These are phyloP conservation scores for Aspergillus conjunctus DNA, from an alignment of 495 filamentous ascomycete genomes.

Conservation along the genomic window DNA sequence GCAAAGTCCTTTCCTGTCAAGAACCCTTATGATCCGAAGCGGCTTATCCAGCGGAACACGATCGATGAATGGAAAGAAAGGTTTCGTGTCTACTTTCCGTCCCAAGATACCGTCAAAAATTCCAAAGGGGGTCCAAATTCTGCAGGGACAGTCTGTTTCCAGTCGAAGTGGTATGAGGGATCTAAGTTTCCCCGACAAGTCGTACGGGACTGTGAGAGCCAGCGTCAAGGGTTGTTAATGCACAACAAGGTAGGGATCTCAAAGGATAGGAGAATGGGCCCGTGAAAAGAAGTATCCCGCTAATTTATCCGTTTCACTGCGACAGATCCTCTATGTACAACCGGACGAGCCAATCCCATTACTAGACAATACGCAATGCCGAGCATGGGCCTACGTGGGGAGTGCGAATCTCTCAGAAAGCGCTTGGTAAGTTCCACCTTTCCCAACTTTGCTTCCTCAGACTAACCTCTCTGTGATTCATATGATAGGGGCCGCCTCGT, in stretches of 20 bases:
- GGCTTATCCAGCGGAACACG: conserved; percentile 28
- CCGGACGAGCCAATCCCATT: conserved; percentile 41
- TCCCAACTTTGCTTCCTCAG: neutral
- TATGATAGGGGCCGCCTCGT: conserved; percentile 66
- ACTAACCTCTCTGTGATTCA: neutral
- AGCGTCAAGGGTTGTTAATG: conserved; percentile 70
- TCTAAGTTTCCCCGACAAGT: conserved; percentile 67
- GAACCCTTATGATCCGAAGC: conserved; percentile 19
- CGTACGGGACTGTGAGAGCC: conserved; percentile 73
- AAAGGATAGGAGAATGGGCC: neutral
- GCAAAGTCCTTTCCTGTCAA: conserved; percentile 29
- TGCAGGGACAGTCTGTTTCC: conserved; percentile 82
- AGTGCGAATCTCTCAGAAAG: conserved; percentile 90
- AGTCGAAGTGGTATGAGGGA: conserved; percentile 65
- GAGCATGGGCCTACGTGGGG: conserved; percentile 83
- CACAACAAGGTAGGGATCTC: conserved; percentile 70
- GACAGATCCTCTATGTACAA: conserved; percentile 65
- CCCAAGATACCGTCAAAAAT: conserved; percentile 63
- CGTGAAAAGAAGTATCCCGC: neutral
- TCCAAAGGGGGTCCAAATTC: conserved; percentile 61
- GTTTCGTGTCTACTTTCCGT: conserved; percentile 84
- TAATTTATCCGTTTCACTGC: neutral
- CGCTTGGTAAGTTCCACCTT: conserved; percentile 69
- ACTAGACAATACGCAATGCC: conserved; percentile 28
- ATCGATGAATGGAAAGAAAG: conserved; percentile 48